These are phyloP conservation scores for Candida multigemmis DNA, from an alignment of 805 yeast species.

Conservation along the genomic window DNA sequence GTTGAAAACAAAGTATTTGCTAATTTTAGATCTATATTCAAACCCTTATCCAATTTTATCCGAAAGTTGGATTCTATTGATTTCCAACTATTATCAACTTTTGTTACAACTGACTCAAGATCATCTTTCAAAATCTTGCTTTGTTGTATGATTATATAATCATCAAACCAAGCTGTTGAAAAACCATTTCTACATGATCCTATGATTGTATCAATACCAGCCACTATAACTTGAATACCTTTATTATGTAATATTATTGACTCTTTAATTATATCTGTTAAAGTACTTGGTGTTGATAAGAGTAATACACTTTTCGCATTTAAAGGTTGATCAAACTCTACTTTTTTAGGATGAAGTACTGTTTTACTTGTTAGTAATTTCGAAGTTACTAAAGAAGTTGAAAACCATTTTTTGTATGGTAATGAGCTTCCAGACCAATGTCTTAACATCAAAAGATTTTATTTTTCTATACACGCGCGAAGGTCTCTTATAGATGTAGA, in stretches of 20 bases:
- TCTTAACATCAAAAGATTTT: too few relatives aligned
- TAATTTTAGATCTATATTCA: constrained; percentile 13
- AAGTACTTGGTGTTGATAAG: constrained; percentile 25
- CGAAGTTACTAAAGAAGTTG: too few relatives aligned
- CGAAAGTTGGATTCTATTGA: constrained; percentile 14
- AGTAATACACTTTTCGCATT: constrained; percentile 20
- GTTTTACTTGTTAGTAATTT: too few relatives aligned
- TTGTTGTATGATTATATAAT: constrained; percentile 9
- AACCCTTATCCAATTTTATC: constrained; percentile 8
- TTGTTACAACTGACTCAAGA: constrained; percentile 21
- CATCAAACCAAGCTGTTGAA: constrained; percentile 30
- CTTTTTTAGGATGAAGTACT: too few relatives aligned
- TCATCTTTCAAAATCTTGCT: constrained; percentile 11
- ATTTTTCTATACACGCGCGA: background rate
- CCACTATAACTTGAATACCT: constrained; percentile 27
- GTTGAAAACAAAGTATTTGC: constrained; percentile 35
- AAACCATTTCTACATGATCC: constrained; percentile 26
- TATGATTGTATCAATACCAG: constrained; percentile 29
- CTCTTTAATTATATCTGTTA: constrained; percentile 19
- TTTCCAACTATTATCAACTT: constrained; percentile 29
- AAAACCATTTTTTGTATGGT: too few relatives aligned
- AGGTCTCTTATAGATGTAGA: background rate
- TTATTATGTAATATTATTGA: constrained; percentile 16
- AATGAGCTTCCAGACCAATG: too few relatives aligned
- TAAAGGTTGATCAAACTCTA: too few relatives aligned